Evolutionary conservation across 2,329 filamentous ascomycete genomes (phyloP), one percentile per base, ranked within the genome.

Genomic region (Dendryphion nanum): DNA sequence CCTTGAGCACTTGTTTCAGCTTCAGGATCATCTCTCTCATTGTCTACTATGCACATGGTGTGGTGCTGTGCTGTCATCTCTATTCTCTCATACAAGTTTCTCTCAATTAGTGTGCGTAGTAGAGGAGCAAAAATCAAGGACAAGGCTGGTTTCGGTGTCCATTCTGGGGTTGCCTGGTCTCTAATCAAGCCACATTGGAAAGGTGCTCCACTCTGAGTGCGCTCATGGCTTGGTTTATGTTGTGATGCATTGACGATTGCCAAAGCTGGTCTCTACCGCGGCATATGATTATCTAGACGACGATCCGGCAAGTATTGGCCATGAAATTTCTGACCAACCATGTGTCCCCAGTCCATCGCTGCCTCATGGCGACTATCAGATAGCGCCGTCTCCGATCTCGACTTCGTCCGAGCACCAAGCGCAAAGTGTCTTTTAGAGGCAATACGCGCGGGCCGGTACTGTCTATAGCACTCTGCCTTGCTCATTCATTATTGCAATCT

Each of bases 81-180:
- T 41, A 32, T 44, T 37, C 19, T 35, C 31, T 51, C n/a, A n/a
- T n/a, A n/a, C 44, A 48, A 33, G 33, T 44, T 37, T 48, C 35
- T 48, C 44, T 46, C 38, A 47, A 40, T 48, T 35, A 39, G 37
- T 46, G 42, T 33, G 30, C 40, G 35, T 33, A 13, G 44, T 48
- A 49, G 50, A 54, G 46, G 6, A 30, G 18, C 12, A 50, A 47
- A 47, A 47, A 37, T 44, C 38, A 34, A 44, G 44, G 43, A 37
- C 35, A 38, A 53, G 48, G 51, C 51, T 53, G 55, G 59, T 43
- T 54, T 51, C 48, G 50, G 48, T 48, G 51, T 57, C 51, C 51
- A 47, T 33, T 32, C 38, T 38, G 40, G 41, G 43, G 18, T 21
- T 35, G 18, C 24, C 6, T 41, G 14, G 6, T n/a, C 30, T 42